Base-by-base conservation (phyloP, 805 yeast genomes). In the Spathaspora sp. region DNA sequence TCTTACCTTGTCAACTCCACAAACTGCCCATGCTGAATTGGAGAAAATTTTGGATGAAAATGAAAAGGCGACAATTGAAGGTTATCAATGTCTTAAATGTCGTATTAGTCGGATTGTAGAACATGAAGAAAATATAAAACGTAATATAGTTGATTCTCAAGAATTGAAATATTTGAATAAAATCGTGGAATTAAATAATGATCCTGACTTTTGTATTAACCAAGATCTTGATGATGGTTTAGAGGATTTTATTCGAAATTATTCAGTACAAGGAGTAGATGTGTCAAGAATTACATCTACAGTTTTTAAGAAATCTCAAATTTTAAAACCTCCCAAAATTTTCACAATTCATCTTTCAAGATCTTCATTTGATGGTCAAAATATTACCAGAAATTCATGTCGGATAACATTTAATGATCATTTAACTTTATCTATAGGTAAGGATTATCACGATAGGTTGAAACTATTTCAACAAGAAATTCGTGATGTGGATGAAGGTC, bases 311-410 rank as follows among this genome's bases (percentile, higher is more conserved):
- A 79, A 78, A 55, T 81, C 85, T 0, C 74, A 76, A 20, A 76
- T 90, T 42, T 74, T 81, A 11, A 76, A 78, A 50, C 80, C 89
- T 3, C 97, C 99, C 0, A 76, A 79, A 50, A 70, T 89, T 6
- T 73, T 94, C 47, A 80, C 88, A 0, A 69, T 93, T n/a, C 98
- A 93, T 65, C 68, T 94, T 42, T 89, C 97, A 9, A 76, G 98
- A 59, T 92, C 97, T 0, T 78, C 87, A 42, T 91, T 79, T 62
- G 77, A 81, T 47, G 89, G 87, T 8, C 81, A 81, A 42, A 80
- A 78, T 16, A 80, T 87, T 1, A 76, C 85, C 8, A 79, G 97
- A 58, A 92, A 89, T 67, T 72, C 88, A 9, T 89, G 96, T 65
- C 73, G 82, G 49, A 90, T 90, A 5, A 64, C 72, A 8, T 86